Evolutionary conservation across 169 alveolate species (phyloP).

Genomic region (Plasmodium gonderi): DNA sequence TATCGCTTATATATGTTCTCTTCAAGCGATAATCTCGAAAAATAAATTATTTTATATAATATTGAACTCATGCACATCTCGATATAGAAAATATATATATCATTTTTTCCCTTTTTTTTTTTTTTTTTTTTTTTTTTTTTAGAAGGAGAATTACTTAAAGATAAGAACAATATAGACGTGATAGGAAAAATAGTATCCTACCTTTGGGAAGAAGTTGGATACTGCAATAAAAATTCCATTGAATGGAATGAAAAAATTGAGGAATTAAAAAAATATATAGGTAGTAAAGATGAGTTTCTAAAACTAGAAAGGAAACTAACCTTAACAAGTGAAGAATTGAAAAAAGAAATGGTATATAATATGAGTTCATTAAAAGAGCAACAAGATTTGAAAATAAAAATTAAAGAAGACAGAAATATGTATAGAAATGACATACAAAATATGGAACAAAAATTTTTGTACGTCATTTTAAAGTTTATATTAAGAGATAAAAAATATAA

Average conservation of each 20-base stretch:
- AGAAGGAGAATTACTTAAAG: constrained; percentile 37
- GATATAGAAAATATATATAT: neutral
- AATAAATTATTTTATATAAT: neutral
- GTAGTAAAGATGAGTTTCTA: constrained; percentile 40
- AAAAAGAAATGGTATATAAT: constrained; percentile 60
- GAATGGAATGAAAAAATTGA: constrained; percentile 66
- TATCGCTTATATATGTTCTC: neutral
- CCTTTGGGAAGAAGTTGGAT: constrained; percentile 38
- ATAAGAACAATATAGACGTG: constrained; percentile 46
- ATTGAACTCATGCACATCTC: neutral
- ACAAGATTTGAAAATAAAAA: constrained; percentile 54
- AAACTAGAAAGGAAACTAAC: constrained; percentile 64
- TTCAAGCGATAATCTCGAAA: too few relatives aligned
- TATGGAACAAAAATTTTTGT: constrained; percentile 16
- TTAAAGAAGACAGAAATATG: constrained; percentile 64
- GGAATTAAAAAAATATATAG: constrained; percentile 41
- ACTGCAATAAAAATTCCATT: constrained; percentile 38
- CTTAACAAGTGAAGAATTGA: constrained; percentile 55
- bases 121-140: neutral
- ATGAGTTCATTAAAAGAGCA: constrained; percentile 62
- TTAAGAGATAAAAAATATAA: constrained; percentile 26
- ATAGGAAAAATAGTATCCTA: constrained; percentile 21
- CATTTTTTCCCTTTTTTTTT: neutral
- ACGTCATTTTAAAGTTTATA: constrained; percentile 37
- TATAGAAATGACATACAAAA: constrained; percentile 45